A percentile compares a stretch with the other conserved stretches of the same genome.
Evolutionary conservation across 768 basidiomycete genomes (phyloP).

Genomic region (Tubosaeta brunneosetosa): DNA sequence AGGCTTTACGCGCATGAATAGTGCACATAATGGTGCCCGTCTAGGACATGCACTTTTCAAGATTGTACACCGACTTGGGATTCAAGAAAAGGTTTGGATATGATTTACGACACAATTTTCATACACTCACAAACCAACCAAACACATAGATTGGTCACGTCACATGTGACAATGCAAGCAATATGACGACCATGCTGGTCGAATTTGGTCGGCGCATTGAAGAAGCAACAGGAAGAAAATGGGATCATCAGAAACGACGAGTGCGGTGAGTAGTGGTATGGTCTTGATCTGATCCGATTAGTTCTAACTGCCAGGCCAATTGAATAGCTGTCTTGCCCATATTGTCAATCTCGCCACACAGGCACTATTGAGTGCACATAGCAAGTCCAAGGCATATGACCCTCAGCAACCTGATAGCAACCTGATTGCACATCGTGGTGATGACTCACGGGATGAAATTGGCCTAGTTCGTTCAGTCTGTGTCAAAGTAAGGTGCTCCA

Average conservation of each 20-base stretch:
- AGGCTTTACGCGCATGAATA: conserved; percentile 37
- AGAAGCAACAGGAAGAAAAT: neutral
- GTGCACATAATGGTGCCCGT: conserved; percentile 32
- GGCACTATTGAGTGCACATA: neutral
- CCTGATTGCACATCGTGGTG: neutral
- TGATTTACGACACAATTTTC: too few species aligned
- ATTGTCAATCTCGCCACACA: neutral
- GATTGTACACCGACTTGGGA: conserved; percentile 23
- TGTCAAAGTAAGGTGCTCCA: neutral
- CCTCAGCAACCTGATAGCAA: neutral
- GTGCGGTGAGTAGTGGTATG: neutral
- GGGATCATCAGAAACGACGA: neutral
- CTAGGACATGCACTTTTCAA: conserved; percentile 38
- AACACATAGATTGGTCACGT: conserved; percentile 27
- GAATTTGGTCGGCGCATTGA: conserved; percentile 19
- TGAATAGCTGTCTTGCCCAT: neutral
- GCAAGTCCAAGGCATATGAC: neutral
- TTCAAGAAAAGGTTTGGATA: conserved; percentile 26
- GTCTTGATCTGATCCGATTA: neutral
- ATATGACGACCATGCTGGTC: conserved; percentile 34
- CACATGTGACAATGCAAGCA: conserved; percentile 36
- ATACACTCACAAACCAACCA: too few species aligned
- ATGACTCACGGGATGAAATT: neutral
- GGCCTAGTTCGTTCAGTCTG: neutral
- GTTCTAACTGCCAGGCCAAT: neutral